phyloP scores from a whole-genome alignment of 352 stramenopile species.

The Thalassiosira pacifica region DNA sequence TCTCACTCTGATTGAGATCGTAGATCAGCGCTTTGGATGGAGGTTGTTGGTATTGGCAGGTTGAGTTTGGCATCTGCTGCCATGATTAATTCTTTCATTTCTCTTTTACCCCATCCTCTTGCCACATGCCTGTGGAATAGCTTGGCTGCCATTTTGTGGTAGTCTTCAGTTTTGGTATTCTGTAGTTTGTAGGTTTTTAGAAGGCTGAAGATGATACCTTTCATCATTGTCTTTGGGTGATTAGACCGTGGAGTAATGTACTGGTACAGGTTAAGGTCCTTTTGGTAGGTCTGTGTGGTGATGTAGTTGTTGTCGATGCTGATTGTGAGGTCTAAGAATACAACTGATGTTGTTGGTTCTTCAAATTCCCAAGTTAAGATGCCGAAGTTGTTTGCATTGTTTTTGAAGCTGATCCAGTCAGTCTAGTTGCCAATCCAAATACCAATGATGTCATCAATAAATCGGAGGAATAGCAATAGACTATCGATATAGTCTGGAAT shows the following conservation, averaged over 20 bases:
- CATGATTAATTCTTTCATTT: not conserved
- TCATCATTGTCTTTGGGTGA: slow-evolving; percentile 22
- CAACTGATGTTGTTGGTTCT: not conserved
- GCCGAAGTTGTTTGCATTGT: slow-evolving; percentile 19
- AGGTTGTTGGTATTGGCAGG: slow-evolving; percentile 3
- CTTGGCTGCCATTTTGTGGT: not conserved
- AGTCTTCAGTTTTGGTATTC: not conserved
- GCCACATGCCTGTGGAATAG: not conserved
- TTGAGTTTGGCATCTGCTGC: slow-evolving; percentile 25
- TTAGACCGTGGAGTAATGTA: slow-evolving; percentile 54
- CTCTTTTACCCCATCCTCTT: not conserved
- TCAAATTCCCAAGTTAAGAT: slow-evolving; percentile 44
- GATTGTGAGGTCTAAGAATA: slow-evolving; percentile 44
- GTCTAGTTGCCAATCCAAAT: slow-evolving; percentile 19
- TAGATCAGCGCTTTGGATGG: not conserved
- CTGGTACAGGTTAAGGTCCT: slow-evolving; percentile 64
- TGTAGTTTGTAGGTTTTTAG: not conserved
- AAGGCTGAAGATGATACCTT: slow-evolving; percentile 4
- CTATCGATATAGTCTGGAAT: slow-evolving; percentile 25
- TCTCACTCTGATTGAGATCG: not conserved
- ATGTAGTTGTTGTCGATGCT: slow-evolving; percentile 22
- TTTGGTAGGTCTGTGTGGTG: slow-evolving; percentile 55
- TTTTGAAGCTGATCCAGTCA: not conserved
- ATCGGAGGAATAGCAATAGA: slow-evolving; percentile 33
- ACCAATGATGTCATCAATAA: slow-evolving; percentile 55